Base-by-base conservation (phyloP, 306 rosid genomes). In the Myrica gale region DNA sequence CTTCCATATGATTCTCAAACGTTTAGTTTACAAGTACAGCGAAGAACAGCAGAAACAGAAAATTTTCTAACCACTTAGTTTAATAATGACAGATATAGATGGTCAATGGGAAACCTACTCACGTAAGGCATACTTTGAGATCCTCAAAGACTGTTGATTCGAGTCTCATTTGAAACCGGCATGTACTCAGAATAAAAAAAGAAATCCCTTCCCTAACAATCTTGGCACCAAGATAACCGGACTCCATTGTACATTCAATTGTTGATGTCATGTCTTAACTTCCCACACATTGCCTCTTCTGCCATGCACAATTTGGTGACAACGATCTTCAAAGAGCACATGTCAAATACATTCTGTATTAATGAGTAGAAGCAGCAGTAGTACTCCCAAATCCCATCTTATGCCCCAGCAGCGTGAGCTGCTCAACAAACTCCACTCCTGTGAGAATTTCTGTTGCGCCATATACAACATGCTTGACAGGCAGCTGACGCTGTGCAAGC, bases 401-500 rank as follows among this genome's bases (percentile, higher is more conserved):
- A 76, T 88, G 88, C 44, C 99, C 99, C 87, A 95, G 78, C 73
- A 84, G 55, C 1, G 90, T 81, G 71, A 95, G 97, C 88, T 95
- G 99, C 80, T 90, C 97, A 67, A 90, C 92, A 81, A 95, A 95
- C 77, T 95, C 97, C 60, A 56, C 91, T 80, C 97, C 99, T 0
- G 99, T 95, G 57, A 95, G 95, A 71, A 95, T 73, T 84, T 95
- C 99, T 1, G 99, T 95, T 39, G 97, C 81, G 79, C 99, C 99
- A 73, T 95, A 95, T 69, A 89, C 70, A 56, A 95, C 88, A 78
- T 92, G 99, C 87, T 88, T 95, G 69, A 80, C 76, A 75, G 97
- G 93, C 79, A 89, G 99, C 85, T 90, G 97, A 55, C 81, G 87
- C 52, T 84, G 93, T 4, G 84, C 88, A 58, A 95, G 89, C 83